phyloP scores from a whole-genome alignment of 805 yeast genomes.

The Lachancea quebecensis region DNA sequence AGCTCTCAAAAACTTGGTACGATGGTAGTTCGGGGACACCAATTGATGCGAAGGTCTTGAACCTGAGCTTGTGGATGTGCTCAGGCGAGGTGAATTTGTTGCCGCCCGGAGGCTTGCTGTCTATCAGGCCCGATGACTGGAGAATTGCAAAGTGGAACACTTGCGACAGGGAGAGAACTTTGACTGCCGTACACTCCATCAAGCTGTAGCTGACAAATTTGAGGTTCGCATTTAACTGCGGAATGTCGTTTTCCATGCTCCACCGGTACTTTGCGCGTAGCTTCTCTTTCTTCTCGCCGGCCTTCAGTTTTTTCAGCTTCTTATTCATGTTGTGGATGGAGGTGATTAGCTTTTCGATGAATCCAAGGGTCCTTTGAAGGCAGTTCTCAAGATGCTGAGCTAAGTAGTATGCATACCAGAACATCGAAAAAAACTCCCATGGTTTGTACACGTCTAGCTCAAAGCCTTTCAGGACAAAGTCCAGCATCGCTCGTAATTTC shows the following conservation, averaged over 20 bases:
- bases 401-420: constrained; percentile 59
- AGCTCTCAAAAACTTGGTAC: constrained; percentile 28
- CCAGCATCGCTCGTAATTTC: constrained; percentile 66
- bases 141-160: constrained; percentile 28
- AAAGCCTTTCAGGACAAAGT: constrained; percentile 65
- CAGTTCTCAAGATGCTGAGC: constrained; percentile 42
- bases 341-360: constrained; percentile 32
- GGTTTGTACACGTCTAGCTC: constrained; percentile 66
- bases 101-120: constrained; percentile 19
- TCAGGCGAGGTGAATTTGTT: constrained; percentile 26
- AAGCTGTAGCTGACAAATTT: constrained; percentile 22
- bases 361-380: constrained; percentile 28
- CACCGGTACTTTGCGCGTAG: constrained; percentile 32
- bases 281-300: constrained; percentile 43
- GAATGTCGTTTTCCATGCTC: constrained; percentile 32
- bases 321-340: constrained; percentile 32
- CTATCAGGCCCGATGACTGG: constrained; percentile 21
- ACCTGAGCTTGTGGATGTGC: constrained; percentile 46
- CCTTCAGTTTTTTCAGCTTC: constrained; percentile 41
- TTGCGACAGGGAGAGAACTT: constrained; percentile 31
- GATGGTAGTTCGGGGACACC: constrained; percentile 68
- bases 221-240: constrained; percentile 29
- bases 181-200: constrained; percentile 20
- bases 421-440: constrained; percentile 61
- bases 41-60: constrained; percentile 74